Evolutionary conservation across 306 rosid species (phyloP).

Genomic region (Alnus glutinosa): DNA sequence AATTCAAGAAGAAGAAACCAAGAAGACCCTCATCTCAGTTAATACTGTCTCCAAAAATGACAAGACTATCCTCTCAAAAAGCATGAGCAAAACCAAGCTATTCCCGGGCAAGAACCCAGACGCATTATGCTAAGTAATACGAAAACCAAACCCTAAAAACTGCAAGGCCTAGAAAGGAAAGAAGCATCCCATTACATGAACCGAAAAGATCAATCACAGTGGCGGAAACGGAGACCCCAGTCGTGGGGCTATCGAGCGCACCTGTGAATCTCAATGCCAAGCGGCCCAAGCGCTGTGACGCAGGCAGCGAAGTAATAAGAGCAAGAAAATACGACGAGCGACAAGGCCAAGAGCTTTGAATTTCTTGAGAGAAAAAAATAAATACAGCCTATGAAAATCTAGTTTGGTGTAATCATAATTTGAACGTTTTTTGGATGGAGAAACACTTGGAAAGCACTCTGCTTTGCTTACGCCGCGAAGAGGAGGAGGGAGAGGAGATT

Average conservation of each 20-base stretch:
- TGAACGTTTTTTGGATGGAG: not conserved
- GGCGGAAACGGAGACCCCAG: not conserved
- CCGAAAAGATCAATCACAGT: not conserved
- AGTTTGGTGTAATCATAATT: not conserved
- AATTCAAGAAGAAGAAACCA: not conserved
- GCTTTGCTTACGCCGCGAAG: not conserved
- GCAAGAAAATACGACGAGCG: not conserved
- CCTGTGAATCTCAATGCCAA: not conserved
- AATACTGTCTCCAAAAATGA: not conserved
- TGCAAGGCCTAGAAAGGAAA: not conserved
- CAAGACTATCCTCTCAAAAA: not conserved
- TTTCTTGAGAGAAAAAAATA: not conserved
- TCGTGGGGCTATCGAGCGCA: not conserved
- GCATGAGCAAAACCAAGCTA: not conserved
- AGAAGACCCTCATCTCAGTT: not conserved
- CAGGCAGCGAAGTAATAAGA: not conserved
- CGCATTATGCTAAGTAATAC: not conserved
- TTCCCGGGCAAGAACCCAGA: not conserved
- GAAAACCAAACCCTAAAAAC: not conserved
- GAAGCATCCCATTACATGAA: not conserved
- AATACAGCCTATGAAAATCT: not conserved
- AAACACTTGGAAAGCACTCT: not conserved
- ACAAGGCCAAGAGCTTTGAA: not conserved
- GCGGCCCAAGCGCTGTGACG: not conserved
- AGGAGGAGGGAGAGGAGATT: not conserved